These are phyloP conservation scores for Arthrobotrys entomopaga DNA, from an alignment of 2,329 filamentous ascomycete genomes.

Conservation along the genomic window DNA sequence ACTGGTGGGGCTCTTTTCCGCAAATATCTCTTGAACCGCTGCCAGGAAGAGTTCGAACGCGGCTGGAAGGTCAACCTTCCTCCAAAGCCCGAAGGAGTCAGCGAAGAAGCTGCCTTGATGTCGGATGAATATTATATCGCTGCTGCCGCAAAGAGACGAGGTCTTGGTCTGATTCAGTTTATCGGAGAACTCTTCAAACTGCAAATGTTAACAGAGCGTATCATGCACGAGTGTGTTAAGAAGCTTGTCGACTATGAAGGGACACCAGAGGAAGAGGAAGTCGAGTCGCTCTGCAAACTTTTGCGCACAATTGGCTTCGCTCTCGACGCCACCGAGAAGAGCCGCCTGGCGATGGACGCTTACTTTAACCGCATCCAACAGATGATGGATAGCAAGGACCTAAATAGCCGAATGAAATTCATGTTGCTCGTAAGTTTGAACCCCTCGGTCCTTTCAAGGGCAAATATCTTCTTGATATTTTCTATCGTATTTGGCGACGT, in stretches of 20 bases:
- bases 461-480: too few relatives aligned
- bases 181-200: conserved; percentile 99
- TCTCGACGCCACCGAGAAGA: conserved; percentile 84
- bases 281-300: conserved; percentile 94
- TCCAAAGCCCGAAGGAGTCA: conserved; percentile 76
- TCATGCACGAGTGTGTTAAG: conserved; percentile 99
- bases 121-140: conserved; percentile 97
- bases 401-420: conserved; percentile 89
- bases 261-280: conserved; percentile 90
- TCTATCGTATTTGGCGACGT: too few relatives aligned
- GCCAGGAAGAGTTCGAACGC: conserved; percentile 98
- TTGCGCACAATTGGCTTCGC: conserved; percentile 89
- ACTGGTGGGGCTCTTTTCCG: conserved; percentile 94
- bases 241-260: conserved; percentile 96
- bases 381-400: conserved; percentile 80
- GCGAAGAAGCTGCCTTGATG: conserved; percentile 76
- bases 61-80: conserved; percentile 94
- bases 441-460: too few relatives aligned
- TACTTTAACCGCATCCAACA: conserved; percentile 90
- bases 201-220: conserved; percentile 96
- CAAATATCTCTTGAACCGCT: conserved; percentile 97
- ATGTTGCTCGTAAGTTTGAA: conserved; percentile 78
- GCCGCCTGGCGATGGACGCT: conserved; percentile 84
- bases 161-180: conserved; percentile 97
- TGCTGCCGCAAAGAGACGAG: conserved; percentile 92